Evolutionary conservation across 2,329 filamentous ascomycete species (phyloP), one percentile per base, ranked within the genome.

Genomic region (Pseudocercospora macadamiae): DNA sequence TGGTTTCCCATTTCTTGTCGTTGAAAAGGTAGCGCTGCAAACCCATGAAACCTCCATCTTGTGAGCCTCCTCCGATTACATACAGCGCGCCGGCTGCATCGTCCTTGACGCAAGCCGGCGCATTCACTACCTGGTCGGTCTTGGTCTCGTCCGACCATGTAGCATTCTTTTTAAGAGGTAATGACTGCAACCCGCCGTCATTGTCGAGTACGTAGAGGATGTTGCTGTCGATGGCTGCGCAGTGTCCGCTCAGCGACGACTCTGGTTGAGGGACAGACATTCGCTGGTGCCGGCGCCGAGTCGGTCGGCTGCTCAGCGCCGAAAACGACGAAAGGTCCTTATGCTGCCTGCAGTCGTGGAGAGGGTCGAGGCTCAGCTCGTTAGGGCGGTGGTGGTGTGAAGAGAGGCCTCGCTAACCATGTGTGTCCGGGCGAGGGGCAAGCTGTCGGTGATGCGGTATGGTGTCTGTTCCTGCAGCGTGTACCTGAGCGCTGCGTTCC

Each of bases 191-290:
- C 25, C 86, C 56, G 21, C 59, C 89, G 47, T 84, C 77, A 7
- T 86, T 77, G 4, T 91, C 90, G 74, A 91, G 96, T 45, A 89
- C 87, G 78, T 96, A 97, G 54, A 97, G 85, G 10, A 87, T 91
- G 74, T 92, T 87, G 71, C 92, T 82, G 78, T 90, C 82, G 62
- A 97, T 83, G 70, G 89, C 85, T 58, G 92, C 91, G 77, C 93
- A 97, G 70, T 90, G 87, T 75, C 88, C 86, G 74, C 86, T 84
- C 73, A 97, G 79, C 63, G 87, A 80, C 71, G 86, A 82, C 54
- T 83, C 79, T 53, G 92, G 91, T 70, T 86, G 77, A 49, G 91
- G 91, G 57, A 88, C 80, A 70, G 86, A 79, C 91, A 96, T 96
- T 51, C 42, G 54, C 48, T 57, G 57, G 37, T 47, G 49, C 44